Evolutionary conservation across 768 basidiomycete species (phyloP), one percentile per base, ranked within the genome.

Genomic region (Phylloporus arenicola): DNA sequence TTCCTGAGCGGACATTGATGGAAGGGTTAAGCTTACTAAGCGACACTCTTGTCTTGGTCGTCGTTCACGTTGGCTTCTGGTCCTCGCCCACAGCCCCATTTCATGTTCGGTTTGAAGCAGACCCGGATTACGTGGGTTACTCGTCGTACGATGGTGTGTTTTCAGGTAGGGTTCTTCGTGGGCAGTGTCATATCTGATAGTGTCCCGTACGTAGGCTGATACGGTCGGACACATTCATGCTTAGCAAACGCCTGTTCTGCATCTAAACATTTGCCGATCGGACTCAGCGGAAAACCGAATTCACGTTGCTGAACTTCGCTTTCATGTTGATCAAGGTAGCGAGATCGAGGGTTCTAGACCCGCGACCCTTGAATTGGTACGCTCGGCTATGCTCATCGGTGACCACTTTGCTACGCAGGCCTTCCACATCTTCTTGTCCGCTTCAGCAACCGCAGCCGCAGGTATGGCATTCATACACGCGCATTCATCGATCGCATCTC

Each of bases 1-100:
- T 56, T 83, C 76, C 53, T 76, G 75, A 47, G 70, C 69, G 4
- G 82, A 73, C 82, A 83, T 46, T 7, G 25, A 24, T 48, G 19
- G 24, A 42, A 42, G 27, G 10, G 17, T 38, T 16, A 6, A 6
- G 59, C 51, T 61, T 40, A 58, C 47, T 61, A 61, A 60, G 52
- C 56, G 16, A 42, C 6, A 10, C n/a, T 17, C 30, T 44, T 30
- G 17, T 13, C 22, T 24, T n/a, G n/a, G n/a, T n/a, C n/a, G n/a
- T n/a, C n/a, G n/a, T n/a, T n/a, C n/a, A n/a, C n/a, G n/a, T n/a
- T n/a, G n/a, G 22, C 22, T 24, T 24, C 22, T 24, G 22, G 5
- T 24, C 22, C 22, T 3, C 5, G 22, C 22, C 3, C 24, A 54
- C 25, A 17, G 24, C 31, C 29, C 22, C 33, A 17, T 34, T 17